phyloP scores from a whole-genome alignment of 2,329 filamentous ascomycete species.

The Orbilia blumenaviensis region DNA sequence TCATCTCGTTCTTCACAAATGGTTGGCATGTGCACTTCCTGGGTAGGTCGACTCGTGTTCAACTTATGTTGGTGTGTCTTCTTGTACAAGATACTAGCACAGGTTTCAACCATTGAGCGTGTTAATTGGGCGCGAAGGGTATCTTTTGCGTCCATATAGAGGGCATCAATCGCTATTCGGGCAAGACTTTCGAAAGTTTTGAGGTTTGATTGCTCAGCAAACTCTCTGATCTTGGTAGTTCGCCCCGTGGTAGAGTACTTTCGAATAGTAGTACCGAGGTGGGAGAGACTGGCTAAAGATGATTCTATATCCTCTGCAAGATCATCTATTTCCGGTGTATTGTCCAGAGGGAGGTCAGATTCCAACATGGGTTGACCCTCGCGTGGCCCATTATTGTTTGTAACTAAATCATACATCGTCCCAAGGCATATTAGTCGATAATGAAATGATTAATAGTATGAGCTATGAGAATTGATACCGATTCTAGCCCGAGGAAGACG shows the following conservation, averaged over 20 bases:
- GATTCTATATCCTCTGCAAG: not conserved
- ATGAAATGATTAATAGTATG: not conserved
- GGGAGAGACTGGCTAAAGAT: not conserved
- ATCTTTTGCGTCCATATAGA: not conserved
- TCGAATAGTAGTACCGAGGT: not conserved
- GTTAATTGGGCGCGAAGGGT: not conserved
- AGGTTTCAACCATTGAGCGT: conserved; percentile 1
- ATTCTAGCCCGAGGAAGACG: too few species aligned
- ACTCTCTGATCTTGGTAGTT: not conserved
- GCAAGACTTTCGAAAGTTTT: not conserved
- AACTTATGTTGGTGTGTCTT: not conserved
- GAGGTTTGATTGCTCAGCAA: not conserved
- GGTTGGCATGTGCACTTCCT: too few species aligned
- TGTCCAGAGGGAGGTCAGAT: too few species aligned
- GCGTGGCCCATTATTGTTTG: not conserved
- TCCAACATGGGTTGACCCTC: not conserved
- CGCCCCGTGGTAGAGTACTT: not conserved
- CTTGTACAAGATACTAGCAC: not conserved
- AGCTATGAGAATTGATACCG: not conserved
- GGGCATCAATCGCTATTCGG: not conserved
- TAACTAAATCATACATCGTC: not conserved
- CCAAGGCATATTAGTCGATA: not conserved
- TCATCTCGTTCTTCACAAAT: too few species aligned
- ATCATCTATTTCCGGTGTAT: not conserved
- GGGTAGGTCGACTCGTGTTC: not conserved